Percentiles rank a stretch among this genome's conserved stretches.
These are phyloP conservation scores for Annona squamosa DNA, from an alignment of 164 flowering plant species.

Conservation along the genomic window DNA sequence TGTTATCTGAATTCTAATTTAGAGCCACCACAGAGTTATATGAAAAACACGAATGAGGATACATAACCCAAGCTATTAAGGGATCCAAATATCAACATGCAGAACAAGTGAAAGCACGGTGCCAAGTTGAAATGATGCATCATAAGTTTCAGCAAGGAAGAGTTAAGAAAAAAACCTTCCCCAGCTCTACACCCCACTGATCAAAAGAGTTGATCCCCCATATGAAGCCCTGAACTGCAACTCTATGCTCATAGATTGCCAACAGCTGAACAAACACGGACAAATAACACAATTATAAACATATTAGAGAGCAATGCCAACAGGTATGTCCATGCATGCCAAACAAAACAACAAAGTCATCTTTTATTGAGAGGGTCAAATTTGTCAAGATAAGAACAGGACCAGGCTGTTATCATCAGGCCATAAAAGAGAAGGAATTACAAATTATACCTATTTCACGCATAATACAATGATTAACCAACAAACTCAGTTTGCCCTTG, in stretches of 20 bases:
- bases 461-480: neutral
- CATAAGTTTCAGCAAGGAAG: neutral
- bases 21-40: no score
- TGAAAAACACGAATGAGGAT: neutral
- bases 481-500: neutral
- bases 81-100: neutral
- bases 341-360: neutral
- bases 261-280: constrained; percentile 44
- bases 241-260: constrained; percentile 92
- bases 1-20: no score
- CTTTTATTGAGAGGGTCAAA: neutral
- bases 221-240: constrained; percentile 90
- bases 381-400: neutral
- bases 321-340: neutral
- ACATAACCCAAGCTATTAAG: neutral
- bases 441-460: no score
- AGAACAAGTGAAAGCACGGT: neutral
- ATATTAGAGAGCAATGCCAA: neutral
- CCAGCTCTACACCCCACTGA: constrained; percentile 99
- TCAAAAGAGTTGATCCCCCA: constrained; percentile 99
- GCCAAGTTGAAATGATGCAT: neutral
- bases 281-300: neutral
- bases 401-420: neutral
- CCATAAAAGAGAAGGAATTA: no score
- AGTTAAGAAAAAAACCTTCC: constrained; percentile 50